A percentile compares a stretch with the other conserved stretches of the same genome.
phyloP scores from a whole-genome alignment of 73 alveolate genomes.

The Symbiodinium pilosum region DNA sequence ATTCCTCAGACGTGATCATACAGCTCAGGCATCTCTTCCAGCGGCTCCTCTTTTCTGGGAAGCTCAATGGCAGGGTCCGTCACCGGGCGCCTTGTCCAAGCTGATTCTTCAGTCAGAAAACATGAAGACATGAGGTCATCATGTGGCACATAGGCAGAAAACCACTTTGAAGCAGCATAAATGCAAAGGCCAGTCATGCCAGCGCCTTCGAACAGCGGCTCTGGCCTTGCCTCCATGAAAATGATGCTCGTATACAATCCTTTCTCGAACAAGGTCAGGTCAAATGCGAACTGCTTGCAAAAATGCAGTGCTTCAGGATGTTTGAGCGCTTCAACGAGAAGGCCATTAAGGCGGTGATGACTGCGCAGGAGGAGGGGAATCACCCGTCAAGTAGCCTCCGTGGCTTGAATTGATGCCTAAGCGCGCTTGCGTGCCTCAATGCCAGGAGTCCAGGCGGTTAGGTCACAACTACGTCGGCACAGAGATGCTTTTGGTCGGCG shows the following conservation, averaged over 20 bases:
- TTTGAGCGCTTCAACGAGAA: constrained; percentile 86
- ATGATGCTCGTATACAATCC: constrained; percentile 16
- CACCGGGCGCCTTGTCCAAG: constrained; percentile 51
- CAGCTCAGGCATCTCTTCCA: constrained; percentile 80
- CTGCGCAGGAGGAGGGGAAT: constrained; percentile 81
- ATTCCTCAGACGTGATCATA: no score
- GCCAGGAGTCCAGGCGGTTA: constrained; percentile 72
- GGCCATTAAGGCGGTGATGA: constrained; percentile 91
- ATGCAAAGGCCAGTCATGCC: not conserved
- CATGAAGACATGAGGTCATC: no score
- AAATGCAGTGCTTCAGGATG: constrained; percentile 21
- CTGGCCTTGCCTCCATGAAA: constrained; percentile 66
- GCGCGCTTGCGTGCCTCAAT: not conserved
- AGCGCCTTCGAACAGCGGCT: constrained; percentile 86
- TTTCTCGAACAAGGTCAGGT: not conserved
- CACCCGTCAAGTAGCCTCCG: no score
- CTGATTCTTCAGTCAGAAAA: not conserved
- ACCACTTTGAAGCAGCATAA: no score
- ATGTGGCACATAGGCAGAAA: no score
- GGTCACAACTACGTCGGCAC: constrained; percentile 94
- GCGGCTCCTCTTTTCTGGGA: constrained; percentile 85
- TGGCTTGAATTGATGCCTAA: not conserved
- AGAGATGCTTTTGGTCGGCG: constrained; percentile 64
- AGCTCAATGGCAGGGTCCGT: constrained; percentile 89
- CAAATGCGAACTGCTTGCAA: not conserved